These are phyloP conservation scores for Aegle marmelos DNA, from an alignment of 345 rosid genomes.

Conservation along the genomic window DNA sequence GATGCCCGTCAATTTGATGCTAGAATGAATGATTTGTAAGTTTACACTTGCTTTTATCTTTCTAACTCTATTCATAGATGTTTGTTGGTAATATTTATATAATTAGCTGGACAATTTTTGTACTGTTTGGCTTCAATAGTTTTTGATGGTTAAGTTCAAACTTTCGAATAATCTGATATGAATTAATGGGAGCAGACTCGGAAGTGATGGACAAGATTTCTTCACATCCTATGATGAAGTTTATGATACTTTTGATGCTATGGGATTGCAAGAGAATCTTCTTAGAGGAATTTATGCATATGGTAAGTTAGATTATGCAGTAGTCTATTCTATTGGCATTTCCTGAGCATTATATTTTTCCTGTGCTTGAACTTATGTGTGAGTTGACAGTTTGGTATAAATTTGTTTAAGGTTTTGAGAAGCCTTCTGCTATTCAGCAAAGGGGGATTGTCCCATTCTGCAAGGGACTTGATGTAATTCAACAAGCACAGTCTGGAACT, in stretches of 20 bases:
- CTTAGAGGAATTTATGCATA: slow-evolving; percentile 48
- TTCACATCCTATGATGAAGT: slow-evolving; percentile 45
- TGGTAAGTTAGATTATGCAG: slow-evolving; percentile 20
- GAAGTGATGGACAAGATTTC: slow-evolving; percentile 33
- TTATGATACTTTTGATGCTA: slow-evolving; percentile 39
- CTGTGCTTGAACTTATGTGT: neutral
- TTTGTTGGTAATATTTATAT: neutral
- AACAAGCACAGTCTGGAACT: slow-evolving; percentile 81
- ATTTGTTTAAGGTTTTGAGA: slow-evolving; percentile 54
- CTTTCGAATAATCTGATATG: neutral
- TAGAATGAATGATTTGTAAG: slow-evolving; percentile 48
- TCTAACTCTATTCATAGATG: neutral
- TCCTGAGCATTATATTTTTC: neutral
- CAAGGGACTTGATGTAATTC: slow-evolving; percentile 77
- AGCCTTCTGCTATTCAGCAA: slow-evolving; percentile 88
- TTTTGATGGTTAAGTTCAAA: neutral
- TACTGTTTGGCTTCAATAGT: neutral
- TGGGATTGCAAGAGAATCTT: slow-evolving; percentile 49
- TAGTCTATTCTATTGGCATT: neutral
- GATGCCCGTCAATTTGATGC: slow-evolving; percentile 47
- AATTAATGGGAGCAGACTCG: slow-evolving; percentile 26
- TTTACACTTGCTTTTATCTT: neutral
- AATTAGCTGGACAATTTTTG: neutral
- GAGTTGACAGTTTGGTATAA: neutral
- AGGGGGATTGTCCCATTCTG: slow-evolving; percentile 79